Conservation (phyloP, 805 yeast genomes). For the Tetrapisispora namnaoensis region DNA sequence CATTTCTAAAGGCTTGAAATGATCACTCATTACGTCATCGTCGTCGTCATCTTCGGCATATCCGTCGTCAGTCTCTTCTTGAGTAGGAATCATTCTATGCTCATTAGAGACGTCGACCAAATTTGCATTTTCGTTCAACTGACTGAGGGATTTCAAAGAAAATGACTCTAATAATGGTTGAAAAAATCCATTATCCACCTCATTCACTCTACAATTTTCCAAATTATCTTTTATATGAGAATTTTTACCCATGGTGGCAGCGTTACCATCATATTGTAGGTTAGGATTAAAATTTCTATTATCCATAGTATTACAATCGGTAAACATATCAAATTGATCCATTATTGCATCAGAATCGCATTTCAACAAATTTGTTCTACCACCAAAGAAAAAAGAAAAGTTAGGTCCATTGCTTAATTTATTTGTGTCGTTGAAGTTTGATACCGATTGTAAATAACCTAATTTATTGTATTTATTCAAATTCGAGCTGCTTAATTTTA, state of each 20-base stretch:
- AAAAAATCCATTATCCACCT: background rate
- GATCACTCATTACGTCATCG: slow-evolving; percentile 8
- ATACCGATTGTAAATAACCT: slow-evolving; percentile 4
- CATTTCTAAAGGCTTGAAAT: slow-evolving; percentile 19
- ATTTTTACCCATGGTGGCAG: slow-evolving; percentile 3
- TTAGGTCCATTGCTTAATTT: slow-evolving; percentile 3
- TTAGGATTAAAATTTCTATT: background rate
- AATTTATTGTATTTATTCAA: slow-evolving; percentile 2
- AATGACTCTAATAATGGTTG: slow-evolving; percentile 1
- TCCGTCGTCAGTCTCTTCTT: slow-evolving; percentile 23
- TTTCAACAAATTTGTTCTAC: slow-evolving; percentile 10
- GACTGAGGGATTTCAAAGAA: slow-evolving; percentile 1
- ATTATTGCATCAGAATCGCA: slow-evolving; percentile 18
- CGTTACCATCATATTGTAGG: background rate
- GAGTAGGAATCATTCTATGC: background rate
- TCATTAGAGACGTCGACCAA: background rate
- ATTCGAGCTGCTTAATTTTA: background rate
- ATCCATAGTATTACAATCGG: slow-evolving; percentile 1
- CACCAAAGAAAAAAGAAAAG: slow-evolving; percentile 3
- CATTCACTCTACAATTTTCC: background rate
- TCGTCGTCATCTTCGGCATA: slow-evolving; percentile 28
- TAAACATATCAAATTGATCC: slow-evolving; percentile 24
- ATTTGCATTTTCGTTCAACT: background rate
- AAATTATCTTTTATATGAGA: background rate
- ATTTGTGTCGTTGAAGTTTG: slow-evolving; percentile 5